Evolutionary conservation across 139 green algal species (phyloP), one percentile per base, ranked within the genome.

Genomic region (Limnomonas spitsbergensis): DNA sequence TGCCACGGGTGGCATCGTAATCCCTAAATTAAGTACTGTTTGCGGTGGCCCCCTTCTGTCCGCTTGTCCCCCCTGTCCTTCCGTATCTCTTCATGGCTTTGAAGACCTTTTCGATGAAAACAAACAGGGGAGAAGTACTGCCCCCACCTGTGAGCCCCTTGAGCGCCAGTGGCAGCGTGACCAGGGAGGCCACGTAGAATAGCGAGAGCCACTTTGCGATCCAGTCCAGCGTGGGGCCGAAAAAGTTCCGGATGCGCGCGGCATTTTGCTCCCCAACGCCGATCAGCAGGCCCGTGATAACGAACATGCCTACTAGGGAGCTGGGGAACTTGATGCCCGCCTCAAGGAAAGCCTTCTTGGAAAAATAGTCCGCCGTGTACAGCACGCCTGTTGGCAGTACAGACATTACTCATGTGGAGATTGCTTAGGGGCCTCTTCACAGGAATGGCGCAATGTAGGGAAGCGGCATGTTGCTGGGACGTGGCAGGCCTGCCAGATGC

Each of bases 151-250:
- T 39, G 7, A 97, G 89, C 75, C 83, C 85, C 3, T 87, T 75
- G 3, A 97, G 47, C 6, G 86, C 85, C 14, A 94, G 67, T 0
- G 94, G 94, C 78, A 98, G 85, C 0, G 89, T 85, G 3, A 97
- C 91, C 20, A 98, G 88, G 4, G 90, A 88, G 0, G 94, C 89
- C 7, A 97, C 86, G 82, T 98, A 98, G 82, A 97, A 98, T 4
- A 96, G 83, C 1, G 93, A 89, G 78, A 98, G 86, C 92, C 92
- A 98, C 54, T 86, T 84, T 1, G 88, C 82, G 39, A 98, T 93
- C 90, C 91, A 98, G 54, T 89, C 82, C 2, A 97, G 81, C 0
- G 84, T 84, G 1, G 93, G 93, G 2, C 69, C 66, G 79, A 93
- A 95, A 42, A 78, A 78, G 47, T 3, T 31, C 31, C 70, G 39